Conservation (phyloP, 306 rosid genomes). For the Spatholobus suberectus region DNA sequence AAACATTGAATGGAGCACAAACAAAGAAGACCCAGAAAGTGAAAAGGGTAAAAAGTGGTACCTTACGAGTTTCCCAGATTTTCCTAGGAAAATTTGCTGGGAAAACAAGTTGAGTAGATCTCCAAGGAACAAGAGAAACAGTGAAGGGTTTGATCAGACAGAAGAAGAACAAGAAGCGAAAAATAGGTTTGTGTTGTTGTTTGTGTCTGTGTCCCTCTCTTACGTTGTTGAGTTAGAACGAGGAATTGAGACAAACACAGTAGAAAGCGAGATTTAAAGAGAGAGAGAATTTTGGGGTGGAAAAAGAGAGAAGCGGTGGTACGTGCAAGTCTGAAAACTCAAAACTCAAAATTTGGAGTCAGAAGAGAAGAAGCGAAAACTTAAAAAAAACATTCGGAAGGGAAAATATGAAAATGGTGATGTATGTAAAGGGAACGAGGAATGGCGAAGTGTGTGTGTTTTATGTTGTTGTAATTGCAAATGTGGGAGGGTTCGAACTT, state of each 20-base stretch:
- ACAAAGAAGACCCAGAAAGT: slow-evolving; percentile 8
- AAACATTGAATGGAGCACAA: slow-evolving; percentile 35
- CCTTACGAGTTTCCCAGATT: slow-evolving; percentile 40
- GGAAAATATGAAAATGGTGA: slow-evolving; percentile 3
- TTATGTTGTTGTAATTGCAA: background rate
- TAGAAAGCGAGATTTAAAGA: slow-evolving; percentile 17
- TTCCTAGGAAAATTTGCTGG: slow-evolving; percentile 31
- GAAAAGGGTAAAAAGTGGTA: slow-evolving; percentile 29
- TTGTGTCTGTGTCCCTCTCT: slow-evolving; percentile 25
- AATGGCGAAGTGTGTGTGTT: slow-evolving; percentile 8
- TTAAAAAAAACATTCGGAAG: background rate
- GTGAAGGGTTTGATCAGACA: slow-evolving; percentile 42
- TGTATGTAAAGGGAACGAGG: background rate
- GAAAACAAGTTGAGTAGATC: slow-evolving; percentile 39
- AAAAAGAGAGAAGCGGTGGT: slow-evolving; percentile 25
- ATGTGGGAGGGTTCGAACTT: background rate
- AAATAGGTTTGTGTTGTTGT: slow-evolving; percentile 19
- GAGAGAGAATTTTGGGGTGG: slow-evolving; percentile 8
- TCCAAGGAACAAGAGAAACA: slow-evolving; percentile 6
- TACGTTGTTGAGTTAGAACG: slow-evolving; percentile 28
- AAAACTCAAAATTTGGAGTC: slow-evolving; percentile 29
- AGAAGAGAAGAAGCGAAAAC: background rate
- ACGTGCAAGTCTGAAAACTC: slow-evolving; percentile 35
- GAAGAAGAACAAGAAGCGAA: background rate
- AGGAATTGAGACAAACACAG: slow-evolving; percentile 34